A percentile compares a stretch with the other conserved stretches of the same genome.
phyloP scores from a whole-genome alignment of 1,284 basidiomycete genomes.

The Caloboletus inedulis region DNA sequence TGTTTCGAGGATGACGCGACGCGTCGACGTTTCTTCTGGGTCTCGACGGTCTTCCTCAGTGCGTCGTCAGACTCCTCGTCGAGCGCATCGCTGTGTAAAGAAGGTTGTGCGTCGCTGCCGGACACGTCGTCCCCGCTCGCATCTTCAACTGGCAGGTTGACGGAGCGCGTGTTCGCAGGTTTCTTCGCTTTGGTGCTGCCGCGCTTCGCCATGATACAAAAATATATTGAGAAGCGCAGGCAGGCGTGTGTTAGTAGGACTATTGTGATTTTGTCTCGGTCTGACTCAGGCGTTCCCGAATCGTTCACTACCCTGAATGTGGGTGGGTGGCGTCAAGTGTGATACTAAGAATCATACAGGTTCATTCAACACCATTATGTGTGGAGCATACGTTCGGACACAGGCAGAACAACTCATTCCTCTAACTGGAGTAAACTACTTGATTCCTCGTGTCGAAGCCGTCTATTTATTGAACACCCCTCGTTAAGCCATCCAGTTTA shows the following conservation, averaged over 20 bases:
- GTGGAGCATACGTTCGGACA: too few species aligned
- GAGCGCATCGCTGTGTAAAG: constrained; percentile 47
- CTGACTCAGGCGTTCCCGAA: not conserved
- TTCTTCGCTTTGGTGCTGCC: constrained; percentile 5
- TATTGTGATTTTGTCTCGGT: not conserved
- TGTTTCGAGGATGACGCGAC: constrained; percentile 11
- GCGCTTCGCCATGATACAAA: constrained; percentile 19
- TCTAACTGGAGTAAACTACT: too few species aligned
- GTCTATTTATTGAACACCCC: too few species aligned
- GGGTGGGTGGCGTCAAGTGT: too few species aligned
- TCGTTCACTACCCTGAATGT: not conserved
- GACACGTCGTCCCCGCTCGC: constrained; percentile 12
- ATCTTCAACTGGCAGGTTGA: constrained; percentile 7
- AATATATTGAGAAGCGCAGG: not conserved
- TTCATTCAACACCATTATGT: too few species aligned
- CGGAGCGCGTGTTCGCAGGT: not conserved
- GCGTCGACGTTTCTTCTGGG: constrained; percentile 21
- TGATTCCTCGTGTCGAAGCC: too few species aligned
- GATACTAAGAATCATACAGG: too few species aligned
- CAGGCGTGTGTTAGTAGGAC: not conserved
- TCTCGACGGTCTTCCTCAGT: not conserved
- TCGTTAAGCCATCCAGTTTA: too few species aligned
- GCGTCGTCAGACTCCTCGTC: constrained; percentile 38
- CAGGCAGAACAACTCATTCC: too few species aligned
- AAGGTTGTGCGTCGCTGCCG: constrained; percentile 10